These are phyloP conservation scores for Hypoxylon crocopeplum DNA, from an alignment of 495 filamentous ascomycete species.

Conservation along the genomic window DNA sequence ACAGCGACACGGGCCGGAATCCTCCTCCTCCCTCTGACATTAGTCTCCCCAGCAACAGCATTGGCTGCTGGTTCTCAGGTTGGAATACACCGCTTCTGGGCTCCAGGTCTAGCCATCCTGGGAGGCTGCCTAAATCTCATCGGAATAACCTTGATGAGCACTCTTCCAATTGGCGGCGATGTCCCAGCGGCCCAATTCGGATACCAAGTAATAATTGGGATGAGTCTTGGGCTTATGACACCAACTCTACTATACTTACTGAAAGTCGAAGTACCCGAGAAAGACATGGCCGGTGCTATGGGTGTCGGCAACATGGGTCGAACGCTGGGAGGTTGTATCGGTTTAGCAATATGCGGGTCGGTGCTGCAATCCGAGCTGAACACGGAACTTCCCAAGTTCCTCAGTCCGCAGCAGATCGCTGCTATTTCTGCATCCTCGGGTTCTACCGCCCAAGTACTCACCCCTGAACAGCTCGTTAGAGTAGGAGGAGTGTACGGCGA, in stretches of 20 bases:
- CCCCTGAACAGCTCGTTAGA: neutral
- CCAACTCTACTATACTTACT: conserved; percentile 15
- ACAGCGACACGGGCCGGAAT: conserved; percentile 20
- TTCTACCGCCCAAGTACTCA: conserved; percentile 2
- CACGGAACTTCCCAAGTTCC: conserved; percentile 15
- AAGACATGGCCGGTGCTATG: conserved; percentile 21
- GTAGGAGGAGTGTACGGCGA: conserved; percentile 16
- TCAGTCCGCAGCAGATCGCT: conserved; percentile 11
- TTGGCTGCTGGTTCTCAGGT: conserved; percentile 14
- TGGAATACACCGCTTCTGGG: conserved; percentile 16
- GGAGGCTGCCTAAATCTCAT: conserved; percentile 13
- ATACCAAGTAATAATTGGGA: conserved; percentile 21
- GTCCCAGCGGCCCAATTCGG: conserved; percentile 15
- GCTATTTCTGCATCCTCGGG: conserved; percentile 20
- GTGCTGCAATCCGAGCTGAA: conserved; percentile 17
- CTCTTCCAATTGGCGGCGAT: neutral
- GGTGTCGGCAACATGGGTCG: conserved; percentile 24
- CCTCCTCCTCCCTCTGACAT: conserved; percentile 17
- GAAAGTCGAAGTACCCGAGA: conserved; percentile 18
- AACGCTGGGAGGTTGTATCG: conserved; percentile 18
- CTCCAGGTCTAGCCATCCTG: conserved; percentile 13
- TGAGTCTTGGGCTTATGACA: conserved; percentile 26
- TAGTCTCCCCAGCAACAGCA: conserved; percentile 16
- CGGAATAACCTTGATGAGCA: conserved; percentile 21
- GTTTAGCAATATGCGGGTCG: conserved; percentile 12